Base-by-base conservation (phyloP, 1,284 basidiomycete genomes). In the Sanguinoderma infundibulare region DNA sequence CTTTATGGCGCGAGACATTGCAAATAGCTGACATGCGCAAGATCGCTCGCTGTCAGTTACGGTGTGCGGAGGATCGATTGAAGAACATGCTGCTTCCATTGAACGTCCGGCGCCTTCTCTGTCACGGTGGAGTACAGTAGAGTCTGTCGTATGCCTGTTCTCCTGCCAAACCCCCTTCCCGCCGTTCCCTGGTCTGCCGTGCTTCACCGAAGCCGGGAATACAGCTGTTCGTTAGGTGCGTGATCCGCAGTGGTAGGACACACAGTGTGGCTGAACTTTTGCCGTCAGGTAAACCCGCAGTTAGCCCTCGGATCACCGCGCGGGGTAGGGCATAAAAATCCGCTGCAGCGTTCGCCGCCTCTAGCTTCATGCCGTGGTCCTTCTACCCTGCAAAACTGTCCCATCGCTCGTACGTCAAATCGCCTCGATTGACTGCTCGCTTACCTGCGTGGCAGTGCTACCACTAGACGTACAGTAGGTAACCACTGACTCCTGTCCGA, bases 31-130 rank as follows among this genome's bases (percentile, higher is more conserved):
- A 32, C 28, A 5, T 5, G 46, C 6, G 17, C 17, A 49, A 32
- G n/a, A 8, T 49, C 46, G n/a, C 8, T 49, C 32, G 46, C 46
- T 49, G 46, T 49, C 46, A 49, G 5, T 32, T 49, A 36, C 20
- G n/a, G 12, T 52, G n/a, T n/a, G n/a, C n/a, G n/a, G 56, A 56
- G 46, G 50, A 51, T 53, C 17, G 26, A 14, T 6, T 34, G n/a
- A 32, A 10, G 49, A n/a, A 10, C n/a, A n/a, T n/a, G 26, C 42
- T 5, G 50, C 61, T 62, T 62, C 61, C 54, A 55, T 62, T 40
- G 36, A 47, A 42, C 57, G 54, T 50, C 10, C 44, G 50, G 36
- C 57, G 57, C 42, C 30, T 14, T 34, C 3, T 9, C 39, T 62
- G 49, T 56, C 53, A 59, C 17, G 3, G 9, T n/a, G 30, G 30